These are phyloP conservation scores for Paramecium sexaurelia DNA, from an alignment of 73 alveolate species.

Conservation along the genomic window DNA sequence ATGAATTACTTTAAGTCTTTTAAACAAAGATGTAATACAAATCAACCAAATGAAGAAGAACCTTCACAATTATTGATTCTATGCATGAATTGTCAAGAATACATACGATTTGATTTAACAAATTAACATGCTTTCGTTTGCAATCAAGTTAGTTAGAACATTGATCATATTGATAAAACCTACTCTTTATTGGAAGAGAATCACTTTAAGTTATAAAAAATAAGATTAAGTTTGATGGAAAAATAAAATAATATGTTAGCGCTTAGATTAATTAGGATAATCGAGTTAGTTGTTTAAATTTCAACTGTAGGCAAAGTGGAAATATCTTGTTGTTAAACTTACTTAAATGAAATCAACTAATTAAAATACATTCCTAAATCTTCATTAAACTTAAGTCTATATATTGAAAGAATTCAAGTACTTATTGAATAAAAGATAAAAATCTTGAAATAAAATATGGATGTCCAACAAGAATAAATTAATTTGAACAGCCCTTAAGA, in stretches of 20 bases:
- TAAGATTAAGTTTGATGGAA: not conserved
- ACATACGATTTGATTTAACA: not conserved
- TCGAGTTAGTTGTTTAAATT: not conserved
- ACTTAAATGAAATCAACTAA: not conserved
- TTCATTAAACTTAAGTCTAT: not conserved
- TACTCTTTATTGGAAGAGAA: not conserved
- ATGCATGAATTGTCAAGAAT: constrained; percentile 38
- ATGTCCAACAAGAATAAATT: not conserved
- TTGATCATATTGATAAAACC: not conserved
- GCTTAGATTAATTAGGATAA: not conserved
- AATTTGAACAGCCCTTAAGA: not conserved
- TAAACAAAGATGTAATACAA: not conserved
- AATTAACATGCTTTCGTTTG: not conserved
- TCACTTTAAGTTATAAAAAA: not conserved
- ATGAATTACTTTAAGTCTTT: not conserved
- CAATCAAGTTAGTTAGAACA: not conserved
- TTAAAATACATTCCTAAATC: not conserved
- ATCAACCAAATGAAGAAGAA: not conserved
- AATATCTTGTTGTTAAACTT: not conserved
- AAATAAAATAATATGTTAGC: not conserved
- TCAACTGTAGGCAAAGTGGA: constrained; percentile 3
- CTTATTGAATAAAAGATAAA: not conserved
- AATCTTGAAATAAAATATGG: not conserved
- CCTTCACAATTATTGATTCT: not conserved
- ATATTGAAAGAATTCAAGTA: constrained; percentile 4